These are phyloP conservation scores for Aristolochia fimbriata DNA, from an alignment of 164 flowering plant species.

Conservation along the genomic window DNA sequence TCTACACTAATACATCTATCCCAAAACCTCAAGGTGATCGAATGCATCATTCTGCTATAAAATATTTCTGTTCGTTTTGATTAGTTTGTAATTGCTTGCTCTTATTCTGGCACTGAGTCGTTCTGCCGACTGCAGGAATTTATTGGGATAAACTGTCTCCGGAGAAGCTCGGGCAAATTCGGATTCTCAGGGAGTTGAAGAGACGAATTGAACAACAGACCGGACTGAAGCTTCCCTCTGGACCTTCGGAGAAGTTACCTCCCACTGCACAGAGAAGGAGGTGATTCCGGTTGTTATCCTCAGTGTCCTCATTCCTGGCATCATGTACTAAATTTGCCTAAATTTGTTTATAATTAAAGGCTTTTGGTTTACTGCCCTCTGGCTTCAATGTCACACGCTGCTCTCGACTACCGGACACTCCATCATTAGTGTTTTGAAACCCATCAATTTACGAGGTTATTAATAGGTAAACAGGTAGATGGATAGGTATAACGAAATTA, in stretches of 20 bases:
- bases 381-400: not conserved
- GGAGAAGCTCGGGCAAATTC: conserved; percentile 70
- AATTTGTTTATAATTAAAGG: too few relatives aligned
- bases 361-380: too few relatives aligned
- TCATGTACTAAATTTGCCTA: too few relatives aligned
- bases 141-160: conserved; percentile 89
- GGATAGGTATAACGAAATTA: too few relatives aligned
- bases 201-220: conserved; percentile 57
- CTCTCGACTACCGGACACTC: not conserved
- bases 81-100: not conserved
- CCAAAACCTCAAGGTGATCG: conserved; percentile 83
- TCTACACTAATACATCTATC: conserved; percentile 58
- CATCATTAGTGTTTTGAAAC: too few relatives aligned
- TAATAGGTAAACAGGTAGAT: too few relatives aligned
- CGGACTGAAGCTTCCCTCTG: conserved; percentile 63
- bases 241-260: conserved; percentile 79
- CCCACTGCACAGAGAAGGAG: conserved; percentile 43
- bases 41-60: not conserved
- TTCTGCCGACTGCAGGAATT: conserved; percentile 38
- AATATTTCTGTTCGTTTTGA: not conserved
- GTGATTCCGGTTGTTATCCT: not conserved
- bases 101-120: too few relatives aligned
- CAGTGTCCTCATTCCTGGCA: not conserved
- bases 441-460: too few relatives aligned
- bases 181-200: conserved; percentile 67